phyloP scores from a whole-genome alignment of 345 rosid genomes.

The Linum lewisii region DNA sequence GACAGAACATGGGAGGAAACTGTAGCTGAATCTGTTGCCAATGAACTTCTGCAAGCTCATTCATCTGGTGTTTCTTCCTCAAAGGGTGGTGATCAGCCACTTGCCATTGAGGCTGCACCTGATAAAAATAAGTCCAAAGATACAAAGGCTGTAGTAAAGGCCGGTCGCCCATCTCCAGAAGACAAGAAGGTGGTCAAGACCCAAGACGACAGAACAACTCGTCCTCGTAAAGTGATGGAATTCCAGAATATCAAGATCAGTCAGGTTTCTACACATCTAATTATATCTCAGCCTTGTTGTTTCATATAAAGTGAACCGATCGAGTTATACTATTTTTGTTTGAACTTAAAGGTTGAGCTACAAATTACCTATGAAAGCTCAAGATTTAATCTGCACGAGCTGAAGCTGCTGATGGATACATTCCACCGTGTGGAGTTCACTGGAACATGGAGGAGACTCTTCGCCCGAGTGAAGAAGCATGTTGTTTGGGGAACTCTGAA shows the following conservation, averaged over 20 bases:
- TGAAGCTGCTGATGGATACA: constrained; percentile 92
- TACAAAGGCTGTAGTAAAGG: constrained; percentile 53
- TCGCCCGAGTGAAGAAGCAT: constrained; percentile 95
- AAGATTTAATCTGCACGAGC: constrained; percentile 90
- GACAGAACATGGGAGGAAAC: constrained; percentile 84
- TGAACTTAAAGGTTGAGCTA: constrained; percentile 74
- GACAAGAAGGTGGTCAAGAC: constrained; percentile 78
- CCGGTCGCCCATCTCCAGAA: constrained; percentile 78
- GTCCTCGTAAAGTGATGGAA: constrained; percentile 86
- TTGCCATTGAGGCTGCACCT: constrained; percentile 54
- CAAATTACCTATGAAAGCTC: constrained; percentile 87
- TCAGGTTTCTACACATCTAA: constrained; percentile 50
- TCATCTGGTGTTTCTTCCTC: constrained; percentile 47
- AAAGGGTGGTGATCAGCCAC: constrained; percentile 30
- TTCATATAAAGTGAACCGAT: not conserved
- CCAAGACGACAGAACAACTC: constrained; percentile 72
- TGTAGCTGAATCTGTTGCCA: constrained; percentile 80
- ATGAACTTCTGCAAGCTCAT: constrained; percentile 65
- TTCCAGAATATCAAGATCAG: constrained; percentile 90
- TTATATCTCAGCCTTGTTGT: constrained; percentile 6
- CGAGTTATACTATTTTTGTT: not conserved
- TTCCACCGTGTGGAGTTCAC: constrained; percentile 76
- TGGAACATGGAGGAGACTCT: constrained; percentile 93
- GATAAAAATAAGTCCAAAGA: constrained; percentile 70
- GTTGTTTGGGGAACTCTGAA: constrained; percentile 96